Conservation (phyloP, 2,329 filamentous ascomycete genomes). For the Aspergillus sp. region DNA sequence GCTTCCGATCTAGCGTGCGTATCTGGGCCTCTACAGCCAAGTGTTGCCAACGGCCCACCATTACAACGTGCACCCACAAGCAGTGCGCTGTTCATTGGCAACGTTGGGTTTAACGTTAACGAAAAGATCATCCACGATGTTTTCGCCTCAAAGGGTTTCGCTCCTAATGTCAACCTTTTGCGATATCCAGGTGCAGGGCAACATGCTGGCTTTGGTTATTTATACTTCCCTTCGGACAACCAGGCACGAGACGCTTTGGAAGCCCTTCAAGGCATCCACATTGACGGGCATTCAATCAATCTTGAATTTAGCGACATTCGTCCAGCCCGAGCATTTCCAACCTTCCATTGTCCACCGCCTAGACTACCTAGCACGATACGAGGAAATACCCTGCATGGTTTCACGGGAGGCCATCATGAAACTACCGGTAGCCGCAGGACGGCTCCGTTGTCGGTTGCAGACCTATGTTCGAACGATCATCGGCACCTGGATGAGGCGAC, state of each 20-base stretch:
- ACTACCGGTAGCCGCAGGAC: not conserved
- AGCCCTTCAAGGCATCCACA: slow-evolving; percentile 33
- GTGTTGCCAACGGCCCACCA: not conserved
- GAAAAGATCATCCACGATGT: slow-evolving; percentile 34
- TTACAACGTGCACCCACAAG: not conserved
- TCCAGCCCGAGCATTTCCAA: slow-evolving; percentile 16
- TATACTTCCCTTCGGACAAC: slow-evolving; percentile 33
- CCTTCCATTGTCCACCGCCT: not conserved
- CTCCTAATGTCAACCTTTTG: slow-evolving; percentile 34
- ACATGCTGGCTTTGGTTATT: slow-evolving; percentile 41
- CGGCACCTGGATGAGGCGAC: slow-evolving; percentile 1
- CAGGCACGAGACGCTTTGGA: slow-evolving; percentile 36
- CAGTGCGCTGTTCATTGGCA: slow-evolving; percentile 37
- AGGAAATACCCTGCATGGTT: not conserved
- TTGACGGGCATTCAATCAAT: slow-evolving; percentile 41
- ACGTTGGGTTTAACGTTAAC: slow-evolving; percentile 38
- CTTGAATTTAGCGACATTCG: slow-evolving; percentile 35
- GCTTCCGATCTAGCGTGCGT: no score
- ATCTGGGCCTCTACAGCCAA: no score
- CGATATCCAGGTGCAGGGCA: slow-evolving; percentile 29
- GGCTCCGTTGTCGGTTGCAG: slow-evolving; percentile 4
- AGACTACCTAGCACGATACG: not conserved
- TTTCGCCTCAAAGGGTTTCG: slow-evolving; percentile 36
- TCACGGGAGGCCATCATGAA: no score
- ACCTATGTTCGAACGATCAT: slow-evolving; percentile 10